Evolutionary conservation across 177 flowering plant species (phyloP), one percentile per base, ranked within the genome.

Genomic region (Vitis hybrid): DNA sequence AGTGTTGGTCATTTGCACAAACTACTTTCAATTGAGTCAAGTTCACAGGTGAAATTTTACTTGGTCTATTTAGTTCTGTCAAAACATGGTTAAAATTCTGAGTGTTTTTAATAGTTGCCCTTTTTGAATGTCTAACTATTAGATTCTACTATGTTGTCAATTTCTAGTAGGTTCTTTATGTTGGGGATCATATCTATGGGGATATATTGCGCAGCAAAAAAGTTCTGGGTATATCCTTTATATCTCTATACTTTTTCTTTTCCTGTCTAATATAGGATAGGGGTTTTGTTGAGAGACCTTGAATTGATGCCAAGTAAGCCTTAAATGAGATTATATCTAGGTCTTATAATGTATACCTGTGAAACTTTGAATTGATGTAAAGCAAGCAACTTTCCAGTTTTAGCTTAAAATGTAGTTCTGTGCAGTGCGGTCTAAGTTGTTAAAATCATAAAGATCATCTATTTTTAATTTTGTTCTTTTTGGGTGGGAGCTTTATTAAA

Each of bases 171-270:
- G 98, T 95, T 79, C 97, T 95, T 56, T 95, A 95, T 80, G 98
- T 95, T 80, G 99, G 99, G 15, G 99, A 95, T 81, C 99, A 95
- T 75, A 95, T 95, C 62, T 95, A 95, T 78, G 99, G 99, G 66
- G 99, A 95, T 80, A 95, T 95, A 45, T 81, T 95, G 67, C 98
- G 99, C 76, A 95, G 98, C 89, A 95, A 95, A 82, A 95, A 93
- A 70, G 90, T 88, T 79, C 86, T 95, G n/a, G 99, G 99, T 95
- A 86, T 60, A 64, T 45, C 17, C 51, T 58, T 17, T 51, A 21
- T 40, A 3, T 32, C 34, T 60, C 11, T 54, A 10, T 9, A 65
- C n/a, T 18, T 11, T 49, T 34, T 34, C 14, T 68, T 32, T 18
- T 32, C 34, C 26, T 54, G 4, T n/a, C 34, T 11, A 23, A 40